Conservation (phyloP, 306 rosid species). For the Corylus americana region DNA sequence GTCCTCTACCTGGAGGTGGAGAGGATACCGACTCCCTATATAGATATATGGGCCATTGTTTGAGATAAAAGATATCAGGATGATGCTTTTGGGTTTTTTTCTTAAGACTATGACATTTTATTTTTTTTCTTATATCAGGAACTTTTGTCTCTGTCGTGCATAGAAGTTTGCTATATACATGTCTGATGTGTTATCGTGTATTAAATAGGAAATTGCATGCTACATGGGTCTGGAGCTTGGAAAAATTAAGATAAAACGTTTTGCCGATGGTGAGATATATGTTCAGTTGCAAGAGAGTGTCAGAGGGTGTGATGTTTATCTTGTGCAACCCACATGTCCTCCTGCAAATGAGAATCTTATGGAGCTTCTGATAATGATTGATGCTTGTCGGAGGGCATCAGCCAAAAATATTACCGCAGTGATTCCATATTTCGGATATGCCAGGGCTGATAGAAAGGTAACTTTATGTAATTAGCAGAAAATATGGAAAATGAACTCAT, state of each 20-base stretch:
- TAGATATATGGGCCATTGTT: too few species aligned
- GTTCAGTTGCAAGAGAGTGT: conserved; percentile 98
- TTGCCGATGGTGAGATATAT: conserved; percentile 94
- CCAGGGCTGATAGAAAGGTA: conserved; percentile 98
- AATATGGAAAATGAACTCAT: neutral
- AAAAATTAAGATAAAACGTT: conserved; percentile 85
- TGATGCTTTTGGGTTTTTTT: neutral
- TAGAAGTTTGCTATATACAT: neutral
- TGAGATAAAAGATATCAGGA: too few species aligned
- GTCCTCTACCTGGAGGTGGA: neutral
- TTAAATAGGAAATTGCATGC: conserved; percentile 81
- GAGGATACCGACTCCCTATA: neutral
- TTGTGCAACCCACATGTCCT: conserved; percentile 98
- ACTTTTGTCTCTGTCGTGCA: neutral
- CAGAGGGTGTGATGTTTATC: conserved; percentile 90
- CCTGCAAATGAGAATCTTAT: conserved; percentile 93
- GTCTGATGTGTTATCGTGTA: conserved; percentile 16
- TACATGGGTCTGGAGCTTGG: conserved; percentile 93
- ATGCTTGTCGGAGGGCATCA: conserved; percentile 94
- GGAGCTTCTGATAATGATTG: conserved; percentile 96
- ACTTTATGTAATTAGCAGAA: neutral
- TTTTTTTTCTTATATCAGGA: neutral
- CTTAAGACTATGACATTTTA: neutral
- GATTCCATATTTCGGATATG: conserved; percentile 95
- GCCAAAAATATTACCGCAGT: conserved; percentile 94